Percentiles rank a stretch among this genome's conserved stretches.
Conservation (phyloP, 2,329 filamentous ascomycete genomes). For the Apiospora koreana region DNA sequence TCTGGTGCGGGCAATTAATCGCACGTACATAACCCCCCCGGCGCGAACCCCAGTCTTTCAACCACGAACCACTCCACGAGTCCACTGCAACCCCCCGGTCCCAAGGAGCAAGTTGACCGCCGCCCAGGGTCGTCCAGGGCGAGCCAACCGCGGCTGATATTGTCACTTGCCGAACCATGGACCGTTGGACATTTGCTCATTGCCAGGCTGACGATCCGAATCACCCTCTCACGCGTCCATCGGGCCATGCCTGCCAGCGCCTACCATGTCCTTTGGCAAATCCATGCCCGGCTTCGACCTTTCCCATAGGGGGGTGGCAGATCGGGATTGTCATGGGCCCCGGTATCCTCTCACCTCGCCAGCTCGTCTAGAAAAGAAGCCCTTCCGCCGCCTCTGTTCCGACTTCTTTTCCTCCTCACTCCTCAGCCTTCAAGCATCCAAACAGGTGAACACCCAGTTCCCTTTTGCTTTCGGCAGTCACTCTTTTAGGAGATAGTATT, state of each 20-base stretch:
- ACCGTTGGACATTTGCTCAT: background rate
- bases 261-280: background rate
- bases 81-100: background rate
- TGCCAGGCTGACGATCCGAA: background rate
- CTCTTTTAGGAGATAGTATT: slow-evolving; percentile 24
- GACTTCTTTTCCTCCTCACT: background rate
- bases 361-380: background rate
- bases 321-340: background rate
- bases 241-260: background rate
- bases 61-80: background rate
- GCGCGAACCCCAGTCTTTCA: background rate
- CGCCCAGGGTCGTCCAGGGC: background rate
- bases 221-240: background rate
- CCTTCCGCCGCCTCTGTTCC: background rate
- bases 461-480: slow-evolving; percentile 26
- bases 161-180: background rate
- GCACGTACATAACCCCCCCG: background rate
- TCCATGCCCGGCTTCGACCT: background rate
- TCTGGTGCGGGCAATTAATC: slow-evolving; percentile 7
- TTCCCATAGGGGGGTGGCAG: background rate
- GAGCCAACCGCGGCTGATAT: background rate
- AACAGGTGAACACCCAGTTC: slow-evolving; percentile 2
- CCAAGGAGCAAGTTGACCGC: background rate
- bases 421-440: slow-evolving; percentile 11
- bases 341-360: background rate